Base-by-base conservation (phyloP, 1,284 basidiomycete genomes). In the Exobasidium rhododendri region DNA sequence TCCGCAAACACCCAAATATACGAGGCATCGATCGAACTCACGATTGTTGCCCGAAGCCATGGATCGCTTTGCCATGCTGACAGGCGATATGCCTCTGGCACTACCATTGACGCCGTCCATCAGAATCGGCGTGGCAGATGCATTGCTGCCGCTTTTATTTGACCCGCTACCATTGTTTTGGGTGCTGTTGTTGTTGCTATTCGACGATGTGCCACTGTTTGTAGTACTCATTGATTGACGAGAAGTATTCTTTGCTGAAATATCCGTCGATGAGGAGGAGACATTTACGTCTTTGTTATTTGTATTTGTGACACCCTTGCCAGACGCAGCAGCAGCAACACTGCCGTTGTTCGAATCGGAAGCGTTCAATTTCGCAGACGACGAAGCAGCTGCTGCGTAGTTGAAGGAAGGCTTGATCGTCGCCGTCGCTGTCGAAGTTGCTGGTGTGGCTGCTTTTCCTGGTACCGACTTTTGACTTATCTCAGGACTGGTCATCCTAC, bases 1-100 rank as follows among this genome's bases (percentile, higher is more conserved):
- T n/a, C n/a, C n/a, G n/a, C n/a, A n/a, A n/a, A n/a, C n/a, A n/a
- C n/a, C n/a, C n/a, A n/a, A n/a, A n/a, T n/a, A n/a, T n/a, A n/a
- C n/a, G n/a, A n/a, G n/a, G n/a, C n/a, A n/a, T n/a, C n/a, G n/a
- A n/a, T n/a, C n/a, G n/a, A n/a, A n/a, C 40, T 71, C 69, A 61
- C 47, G 62, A 40, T 59, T 63, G 31, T 64, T 35, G 26, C 65
- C 44, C 24, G n/a, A 29, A 60, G 63, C 65, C 44, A 66, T 62
- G 28, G 65, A 67, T 14, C 65, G 67, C 61, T 73, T 75, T 52
- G 73, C 67, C 24, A 75, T 66, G 63, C 71, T 75, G n/a, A 75
- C 71, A 56, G 73, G 71, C 53, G 73, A 73, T 67, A 70, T 67
- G 24, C 73, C 66, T 43, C 71, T 61, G n/a, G n/a, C n/a, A n/a